Evolutionary conservation across 257 asterid genomes (phyloP).

Genomic region (Solanum stenotomum): DNA sequence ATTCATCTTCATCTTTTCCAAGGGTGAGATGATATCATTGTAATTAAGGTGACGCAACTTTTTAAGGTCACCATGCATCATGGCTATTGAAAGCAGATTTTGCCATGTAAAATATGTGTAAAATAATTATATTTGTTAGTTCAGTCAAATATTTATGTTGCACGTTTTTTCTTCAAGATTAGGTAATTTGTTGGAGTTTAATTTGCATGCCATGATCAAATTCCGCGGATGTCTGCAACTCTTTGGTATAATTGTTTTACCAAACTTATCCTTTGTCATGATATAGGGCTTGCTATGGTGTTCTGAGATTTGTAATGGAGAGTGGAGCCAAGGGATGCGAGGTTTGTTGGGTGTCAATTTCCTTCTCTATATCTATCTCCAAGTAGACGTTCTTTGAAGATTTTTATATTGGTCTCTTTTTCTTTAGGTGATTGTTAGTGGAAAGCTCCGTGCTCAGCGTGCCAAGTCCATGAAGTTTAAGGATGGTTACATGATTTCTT

Average conservation of each 20-base stretch:
- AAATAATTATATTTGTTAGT: not conserved
- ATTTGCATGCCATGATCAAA: not conserved
- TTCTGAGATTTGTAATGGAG: conserved; percentile 51
- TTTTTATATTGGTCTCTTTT: not conserved
- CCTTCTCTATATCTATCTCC: not conserved
- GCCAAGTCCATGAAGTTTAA: conserved; percentile 63
- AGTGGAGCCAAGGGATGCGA: conserved; percentile 60
- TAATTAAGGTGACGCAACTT: not conserved
- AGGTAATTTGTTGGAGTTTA: not conserved
- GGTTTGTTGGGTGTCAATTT: conserved; percentile 11
- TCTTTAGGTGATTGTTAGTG: conserved; percentile 55
- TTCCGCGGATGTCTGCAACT: not conserved
- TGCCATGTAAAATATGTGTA: not conserved
- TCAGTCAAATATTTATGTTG: not conserved
- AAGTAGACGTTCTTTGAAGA: not conserved
- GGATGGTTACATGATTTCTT: conserved; percentile 65
- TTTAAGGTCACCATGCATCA: not conserved
- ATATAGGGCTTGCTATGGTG: conserved; percentile 56
- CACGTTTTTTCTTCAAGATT: not conserved
- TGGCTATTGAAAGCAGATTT: not conserved
- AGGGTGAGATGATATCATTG: not conserved
- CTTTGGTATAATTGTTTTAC: not conserved
- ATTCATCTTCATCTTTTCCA: not conserved
- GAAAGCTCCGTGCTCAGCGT: conserved; percentile 53
- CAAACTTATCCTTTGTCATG: not conserved